Base-by-base conservation (phyloP, 495 filamentous ascomycete genomes). In the Clavariopsis aquatica region DNA sequence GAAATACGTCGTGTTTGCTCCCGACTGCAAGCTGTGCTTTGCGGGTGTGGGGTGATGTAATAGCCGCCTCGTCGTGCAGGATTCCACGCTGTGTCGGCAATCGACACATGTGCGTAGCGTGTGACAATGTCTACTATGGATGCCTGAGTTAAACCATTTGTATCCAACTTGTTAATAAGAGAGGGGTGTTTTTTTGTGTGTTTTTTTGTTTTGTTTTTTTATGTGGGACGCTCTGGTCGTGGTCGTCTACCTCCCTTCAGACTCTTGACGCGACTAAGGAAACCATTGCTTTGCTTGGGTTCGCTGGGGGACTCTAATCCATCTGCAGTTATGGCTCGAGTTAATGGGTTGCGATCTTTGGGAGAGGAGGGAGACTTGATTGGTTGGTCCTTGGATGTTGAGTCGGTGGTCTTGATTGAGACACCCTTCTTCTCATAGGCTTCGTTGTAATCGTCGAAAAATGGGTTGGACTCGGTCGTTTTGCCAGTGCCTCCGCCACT, bases 241-340 rank as follows among this genome's bases (percentile, higher is more conserved):
- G 71, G 55, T 54, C 75, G 71, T 53, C 73, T 62, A 36, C 78
- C 78, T 3, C 87, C 87, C 79, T 92, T 90, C 75, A 96, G 78
- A 76, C 88, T 92, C 84, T 90, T 94, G 75, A 97, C 92, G 41
- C 93, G 84, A 65, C 84, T 92, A 61, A 97, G 74, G 66, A 97
- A 89, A 2, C 92, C 89, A 57, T 80, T 82, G 62, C 72, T 76
- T 27, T 76, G 84, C 38, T 71, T 22, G 68, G 71, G 9, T 75
- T 80, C 59, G 77, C 75, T 23, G 75, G 74, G 41, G 67, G 77
- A 29, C 62, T 69, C 66, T 72, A 75, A 13, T 62, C 82, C 85
- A 43, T 92, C 90, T n/a, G 83, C 82, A 43, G 89, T 93, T 9
- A 83, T 70, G 67, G 87, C 82, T 63, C 90, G 84, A 76, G 93